A percentile compares a stretch with the other conserved stretches of the same genome.
These are phyloP conservation scores for Brassica juncea DNA, from an alignment of 345 rosid species.

Conservation along the genomic window DNA sequence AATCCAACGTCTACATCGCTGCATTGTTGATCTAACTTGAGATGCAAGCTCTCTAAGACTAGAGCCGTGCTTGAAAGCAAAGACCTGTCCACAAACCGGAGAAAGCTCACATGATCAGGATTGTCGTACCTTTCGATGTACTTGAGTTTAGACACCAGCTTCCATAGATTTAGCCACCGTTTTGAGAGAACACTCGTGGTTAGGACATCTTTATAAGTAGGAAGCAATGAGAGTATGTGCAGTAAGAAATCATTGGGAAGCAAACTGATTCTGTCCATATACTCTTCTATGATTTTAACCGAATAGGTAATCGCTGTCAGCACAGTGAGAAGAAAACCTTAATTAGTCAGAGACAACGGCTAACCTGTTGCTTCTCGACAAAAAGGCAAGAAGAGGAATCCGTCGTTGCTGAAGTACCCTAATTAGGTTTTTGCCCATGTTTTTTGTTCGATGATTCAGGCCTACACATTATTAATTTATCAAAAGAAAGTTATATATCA, in stretches of 20 bases:
- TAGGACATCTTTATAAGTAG: slow-evolving; percentile 13
- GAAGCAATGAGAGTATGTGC: slow-evolving; percentile 23
- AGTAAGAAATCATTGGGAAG: slow-evolving; percentile 20
- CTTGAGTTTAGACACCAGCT: background rate
- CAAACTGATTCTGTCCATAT: slow-evolving; percentile 18
- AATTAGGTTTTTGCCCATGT: too few species aligned
- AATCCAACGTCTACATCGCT: background rate
- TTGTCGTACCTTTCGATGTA: background rate
- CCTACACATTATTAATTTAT: too few species aligned
- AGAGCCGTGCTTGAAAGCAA: background rate
- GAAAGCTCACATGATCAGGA: background rate
- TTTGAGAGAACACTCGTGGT: slow-evolving; percentile 6
- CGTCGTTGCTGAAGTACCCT: background rate
- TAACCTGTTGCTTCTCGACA: background rate
- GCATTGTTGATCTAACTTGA: background rate
- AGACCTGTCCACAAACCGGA: background rate
- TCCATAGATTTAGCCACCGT: background rate
- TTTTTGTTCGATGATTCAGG: too few species aligned
- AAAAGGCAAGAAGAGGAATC: background rate
- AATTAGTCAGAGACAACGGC: background rate
- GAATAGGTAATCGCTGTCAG: background rate
- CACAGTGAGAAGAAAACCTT: background rate
- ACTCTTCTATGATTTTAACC: background rate
- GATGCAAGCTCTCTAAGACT: background rate
- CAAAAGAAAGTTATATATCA: too few species aligned